phyloP scores from a whole-genome alignment of 345 rosid genomes.

The Eutrema japonicum region DNA sequence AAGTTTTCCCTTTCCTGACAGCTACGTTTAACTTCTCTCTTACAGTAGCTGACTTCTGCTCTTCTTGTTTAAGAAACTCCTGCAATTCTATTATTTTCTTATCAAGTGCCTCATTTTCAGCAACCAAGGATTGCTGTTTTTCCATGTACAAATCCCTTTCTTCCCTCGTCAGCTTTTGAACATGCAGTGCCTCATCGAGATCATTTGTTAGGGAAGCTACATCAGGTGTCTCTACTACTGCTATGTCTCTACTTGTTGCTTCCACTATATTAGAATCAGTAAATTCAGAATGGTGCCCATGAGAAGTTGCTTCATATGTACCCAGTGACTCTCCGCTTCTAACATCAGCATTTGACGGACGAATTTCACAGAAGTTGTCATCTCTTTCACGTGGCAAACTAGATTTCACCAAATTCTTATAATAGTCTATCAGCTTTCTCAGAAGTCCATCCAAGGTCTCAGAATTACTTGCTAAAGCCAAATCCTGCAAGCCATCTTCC shows the following conservation, averaged over 20 bases:
- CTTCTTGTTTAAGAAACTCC: slow-evolving; percentile 72
- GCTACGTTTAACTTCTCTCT: slow-evolving; percentile 93
- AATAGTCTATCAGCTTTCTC: slow-evolving; percentile 71
- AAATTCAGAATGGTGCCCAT: slow-evolving; percentile 36
- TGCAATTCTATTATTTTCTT: slow-evolving; percentile 65
- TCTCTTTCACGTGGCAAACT: slow-evolving; percentile 38
- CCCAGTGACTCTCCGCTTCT: slow-evolving; percentile 46
- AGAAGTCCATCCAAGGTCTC: slow-evolving; percentile 68
- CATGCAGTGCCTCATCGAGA: slow-evolving; percentile 64
- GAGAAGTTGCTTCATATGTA: slow-evolving; percentile 42
- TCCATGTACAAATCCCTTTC: slow-evolving; percentile 71
- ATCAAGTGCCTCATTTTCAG: slow-evolving; percentile 63
- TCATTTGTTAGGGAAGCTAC: slow-evolving; percentile 58
- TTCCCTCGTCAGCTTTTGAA: slow-evolving; percentile 59
- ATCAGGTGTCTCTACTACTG: slow-evolving; percentile 46
- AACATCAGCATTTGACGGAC: slow-evolving; percentile 41
- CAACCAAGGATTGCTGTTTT: slow-evolving; percentile 60
- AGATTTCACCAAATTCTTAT: slow-evolving; percentile 46
- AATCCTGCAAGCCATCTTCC: slow-evolving; percentile 55
- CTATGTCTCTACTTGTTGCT: slow-evolving; percentile 51
- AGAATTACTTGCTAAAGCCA: slow-evolving; percentile 50
- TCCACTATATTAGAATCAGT: slow-evolving; percentile 40
- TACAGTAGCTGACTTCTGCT: slow-evolving; percentile 75
- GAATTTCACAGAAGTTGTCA: slow-evolving; percentile 39
- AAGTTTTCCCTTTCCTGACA: slow-evolving; percentile 92